Base-by-base conservation (phyloP, 768 basidiomycete species). In the Gymnopilus dilepis region DNA sequence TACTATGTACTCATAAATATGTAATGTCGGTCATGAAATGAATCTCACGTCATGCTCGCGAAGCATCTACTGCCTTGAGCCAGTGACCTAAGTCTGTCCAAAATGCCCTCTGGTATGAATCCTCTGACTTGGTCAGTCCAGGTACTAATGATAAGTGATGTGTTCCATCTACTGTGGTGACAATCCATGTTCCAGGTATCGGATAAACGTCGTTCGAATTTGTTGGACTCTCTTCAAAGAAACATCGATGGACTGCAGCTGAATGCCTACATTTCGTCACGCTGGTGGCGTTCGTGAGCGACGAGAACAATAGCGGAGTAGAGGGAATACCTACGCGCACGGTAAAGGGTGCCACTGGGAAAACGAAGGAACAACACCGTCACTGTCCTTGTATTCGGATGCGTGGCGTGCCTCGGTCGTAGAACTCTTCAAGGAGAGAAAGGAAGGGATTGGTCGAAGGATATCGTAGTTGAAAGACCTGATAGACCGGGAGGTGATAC, bases 261-360 rank as follows among this genome's bases (percentile, higher is more conserved):
- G 34, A 43, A 40, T 69, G 68, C 17, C 40, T 55, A 50, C 68
- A 68, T 34, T 45, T 47, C 15, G 65, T 67, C 34, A 33, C 5
- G 24, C 67, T 65, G 42, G 4, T 13, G 37, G 13, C 38, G 7
- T n/a, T 15, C 13, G 34, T 21, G 33, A 59, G 56, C n/a, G 24
- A 17, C 26, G 52, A 37, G 37, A 8, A 12, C 19, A 41, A 13
- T 31, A 40, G 45, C 28, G 34, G n/a, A 31, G 6, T 21, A 45
- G 26, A 33, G 7, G 5, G 38, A 21, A 54, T 4, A 57, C 72
- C 50, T 64, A 81, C 81, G 69, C 64, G 78, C 82, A 84, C 9
- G 74, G 66, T 58, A 75, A 69, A 13, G 83, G 81, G 72, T 84
- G 84, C 77, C 77, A 84, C 58, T 82, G 83, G 6, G 82, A 82